Conservation (phyloP, 148 eudicot species). For the Arbutus unedo region DNA sequence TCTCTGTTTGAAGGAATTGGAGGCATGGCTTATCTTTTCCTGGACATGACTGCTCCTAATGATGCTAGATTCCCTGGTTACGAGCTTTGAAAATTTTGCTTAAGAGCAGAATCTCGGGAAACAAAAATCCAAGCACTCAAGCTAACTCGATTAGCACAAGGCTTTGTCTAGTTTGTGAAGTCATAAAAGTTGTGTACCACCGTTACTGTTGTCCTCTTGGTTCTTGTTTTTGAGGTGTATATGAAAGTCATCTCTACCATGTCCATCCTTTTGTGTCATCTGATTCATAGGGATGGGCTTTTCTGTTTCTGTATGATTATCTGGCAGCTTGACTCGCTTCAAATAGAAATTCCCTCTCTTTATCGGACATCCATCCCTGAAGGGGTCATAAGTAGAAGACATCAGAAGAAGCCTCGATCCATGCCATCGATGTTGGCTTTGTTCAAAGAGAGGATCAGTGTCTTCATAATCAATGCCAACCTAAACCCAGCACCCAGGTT, state of each 20-base stretch:
- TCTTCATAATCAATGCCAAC: neutral
- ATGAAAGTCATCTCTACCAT: neutral
- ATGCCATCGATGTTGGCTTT: neutral
- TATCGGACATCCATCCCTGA: neutral
- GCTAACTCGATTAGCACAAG: neutral
- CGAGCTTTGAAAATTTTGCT: slow-evolving; percentile 35
- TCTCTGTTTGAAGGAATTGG: no score
- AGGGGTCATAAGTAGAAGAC: neutral
- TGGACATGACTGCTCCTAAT: slow-evolving; percentile 53
- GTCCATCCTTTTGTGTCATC: neutral
- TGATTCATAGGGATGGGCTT: neutral
- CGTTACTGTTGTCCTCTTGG: neutral
- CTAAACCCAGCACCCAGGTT: neutral
- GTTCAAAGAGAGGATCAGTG: neutral
- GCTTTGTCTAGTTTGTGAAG: neutral
- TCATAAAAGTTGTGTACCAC: neutral
- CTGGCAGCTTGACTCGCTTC: neutral
- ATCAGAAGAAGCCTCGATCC: neutral
- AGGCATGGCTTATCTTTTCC: no score
- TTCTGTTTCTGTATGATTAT: neutral
- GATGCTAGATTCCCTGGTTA: slow-evolving; percentile 62
- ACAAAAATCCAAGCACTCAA: neutral
- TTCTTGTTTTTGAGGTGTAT: neutral
- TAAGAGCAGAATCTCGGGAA: neutral
- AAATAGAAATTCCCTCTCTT: neutral